Percentiles rank a stretch among this genome's conserved stretches.
Evolutionary conservation across 176 grass and related monocot genomes (phyloP).

Genomic region (Eleusine coracana): DNA sequence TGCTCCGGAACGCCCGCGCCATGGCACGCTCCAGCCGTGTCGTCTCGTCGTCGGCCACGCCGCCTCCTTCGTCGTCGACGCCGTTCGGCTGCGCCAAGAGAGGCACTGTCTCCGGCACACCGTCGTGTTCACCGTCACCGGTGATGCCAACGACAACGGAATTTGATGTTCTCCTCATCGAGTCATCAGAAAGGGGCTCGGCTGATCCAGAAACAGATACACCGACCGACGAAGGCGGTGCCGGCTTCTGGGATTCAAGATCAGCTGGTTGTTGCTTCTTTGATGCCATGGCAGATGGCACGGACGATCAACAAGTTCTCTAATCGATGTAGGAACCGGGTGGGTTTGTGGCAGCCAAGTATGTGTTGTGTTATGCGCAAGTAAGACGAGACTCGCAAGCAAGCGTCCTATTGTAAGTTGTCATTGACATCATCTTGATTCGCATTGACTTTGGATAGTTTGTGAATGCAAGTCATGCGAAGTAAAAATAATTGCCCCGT

Average conservation of each 20-base stretch:
- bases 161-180: neutral
- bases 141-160: neutral
- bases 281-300: conserved; percentile 32
- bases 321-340: neutral
- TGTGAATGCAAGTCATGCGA: conserved; percentile 4
- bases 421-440: neutral
- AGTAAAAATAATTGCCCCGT: neutral
- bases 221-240: neutral
- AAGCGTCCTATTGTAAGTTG: neutral
- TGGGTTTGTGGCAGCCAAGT: neutral
- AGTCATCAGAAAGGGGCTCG: neutral
- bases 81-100: neutral
- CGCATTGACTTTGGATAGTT: conserved; percentile 1
- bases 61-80: neutral
- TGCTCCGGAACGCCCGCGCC: conserved; percentile 36
- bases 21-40: conserved; percentile 30
- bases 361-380: conserved; percentile 1
- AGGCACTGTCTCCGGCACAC: neutral
- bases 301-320: neutral
- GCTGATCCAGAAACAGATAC: neutral
- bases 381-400: conserved; percentile 18
- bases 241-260: conserved; percentile 23
- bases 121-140: neutral
- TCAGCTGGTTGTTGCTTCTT: neutral
- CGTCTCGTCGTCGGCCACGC: neutral